Conservation (phyloP, 805 yeast genomes). For the Zygotorulaspora florentina region DNA sequence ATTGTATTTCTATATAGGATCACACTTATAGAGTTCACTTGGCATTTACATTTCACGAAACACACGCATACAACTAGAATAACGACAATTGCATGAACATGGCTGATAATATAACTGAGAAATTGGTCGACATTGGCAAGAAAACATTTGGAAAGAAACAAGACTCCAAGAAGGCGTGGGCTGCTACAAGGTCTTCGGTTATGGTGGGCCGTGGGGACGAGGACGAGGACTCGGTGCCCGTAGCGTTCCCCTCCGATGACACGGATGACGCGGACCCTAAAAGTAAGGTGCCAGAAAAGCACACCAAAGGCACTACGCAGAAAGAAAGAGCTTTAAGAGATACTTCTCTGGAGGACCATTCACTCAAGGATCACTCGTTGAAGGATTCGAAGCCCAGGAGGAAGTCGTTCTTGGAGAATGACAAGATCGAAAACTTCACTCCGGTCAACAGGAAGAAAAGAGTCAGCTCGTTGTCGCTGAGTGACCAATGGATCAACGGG, state of each 20-base stretch:
- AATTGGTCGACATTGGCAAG: slow-evolving; percentile 13
- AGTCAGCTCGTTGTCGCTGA: slow-evolving; percentile 61
- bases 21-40: neutral
- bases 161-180: slow-evolving; percentile 6
- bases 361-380: slow-evolving; percentile 4
- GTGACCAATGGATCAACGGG: slow-evolving; percentile 59
- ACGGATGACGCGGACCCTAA: slow-evolving; percentile 13
- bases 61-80: neutral
- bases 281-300: slow-evolving; percentile 10
- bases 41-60: neutral
- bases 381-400: slow-evolving; percentile 23
- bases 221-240: slow-evolving; percentile 12
- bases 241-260: slow-evolving; percentile 9
- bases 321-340: no score
- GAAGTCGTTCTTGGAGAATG: slow-evolving; percentile 60
- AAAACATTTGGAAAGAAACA: slow-evolving; percentile 7
- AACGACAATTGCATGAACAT: slow-evolving; percentile 2
- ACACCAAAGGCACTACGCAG: neutral
- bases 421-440: slow-evolving; percentile 63
- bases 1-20: neutral
- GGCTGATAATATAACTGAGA: slow-evolving; percentile 16
- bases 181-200: slow-evolving; percentile 5
- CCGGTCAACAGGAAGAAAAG: slow-evolving; percentile 60
- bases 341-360: no score
- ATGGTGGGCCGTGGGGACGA: slow-evolving; percentile 4